Conservation (phyloP, 2,329 filamentous ascomycete genomes). For the Xylaria arbuscula region DNA sequence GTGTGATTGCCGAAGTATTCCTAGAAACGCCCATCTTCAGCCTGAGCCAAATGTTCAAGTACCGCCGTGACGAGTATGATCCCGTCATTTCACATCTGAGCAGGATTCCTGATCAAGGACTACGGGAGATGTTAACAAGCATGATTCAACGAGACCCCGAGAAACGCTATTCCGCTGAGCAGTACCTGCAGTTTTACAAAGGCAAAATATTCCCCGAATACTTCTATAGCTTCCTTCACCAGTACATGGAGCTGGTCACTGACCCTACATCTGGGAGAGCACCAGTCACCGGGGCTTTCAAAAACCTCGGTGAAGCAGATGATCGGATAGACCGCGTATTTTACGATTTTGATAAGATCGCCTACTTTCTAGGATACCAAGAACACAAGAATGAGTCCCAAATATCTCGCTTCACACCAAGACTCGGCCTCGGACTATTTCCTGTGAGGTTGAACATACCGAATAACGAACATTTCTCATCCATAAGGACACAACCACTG, state of each 20-base stretch:
- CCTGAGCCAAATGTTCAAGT: constrained; percentile 95
- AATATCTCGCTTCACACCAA: constrained; percentile 54
- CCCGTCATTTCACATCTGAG: constrained; percentile 82
- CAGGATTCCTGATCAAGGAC: constrained; percentile 87
- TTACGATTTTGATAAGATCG: constrained; percentile 97
- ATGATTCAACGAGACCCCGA: constrained; percentile 97
- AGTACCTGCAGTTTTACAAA: constrained; percentile 93
- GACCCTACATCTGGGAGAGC: constrained; percentile 85
- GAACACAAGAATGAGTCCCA: constrained; percentile 55
- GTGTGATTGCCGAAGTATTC: constrained; percentile 96
- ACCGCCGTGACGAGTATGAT: constrained; percentile 91
- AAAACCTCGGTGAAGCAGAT: constrained; percentile 86
- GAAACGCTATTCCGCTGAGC: constrained; percentile 90
- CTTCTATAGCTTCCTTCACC: constrained; percentile 96
- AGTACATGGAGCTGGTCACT: constrained; percentile 96
- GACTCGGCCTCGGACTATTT: constrained; percentile 72
- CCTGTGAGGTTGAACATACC: constrained; percentile 88
- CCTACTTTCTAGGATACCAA: constrained; percentile 87
- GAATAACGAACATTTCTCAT: constrained; percentile 79
- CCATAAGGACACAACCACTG: constrained; percentile 68
- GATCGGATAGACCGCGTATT: constrained; percentile 94
- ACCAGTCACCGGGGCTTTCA: constrained; percentile 72
- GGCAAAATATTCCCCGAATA: constrained; percentile 94
- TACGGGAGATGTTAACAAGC: constrained; percentile 88
- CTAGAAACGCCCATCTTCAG: constrained; percentile 96